phyloP scores from a whole-genome alignment of 176 grass and related monocot species.

The Eragrostis curvula region DNA sequence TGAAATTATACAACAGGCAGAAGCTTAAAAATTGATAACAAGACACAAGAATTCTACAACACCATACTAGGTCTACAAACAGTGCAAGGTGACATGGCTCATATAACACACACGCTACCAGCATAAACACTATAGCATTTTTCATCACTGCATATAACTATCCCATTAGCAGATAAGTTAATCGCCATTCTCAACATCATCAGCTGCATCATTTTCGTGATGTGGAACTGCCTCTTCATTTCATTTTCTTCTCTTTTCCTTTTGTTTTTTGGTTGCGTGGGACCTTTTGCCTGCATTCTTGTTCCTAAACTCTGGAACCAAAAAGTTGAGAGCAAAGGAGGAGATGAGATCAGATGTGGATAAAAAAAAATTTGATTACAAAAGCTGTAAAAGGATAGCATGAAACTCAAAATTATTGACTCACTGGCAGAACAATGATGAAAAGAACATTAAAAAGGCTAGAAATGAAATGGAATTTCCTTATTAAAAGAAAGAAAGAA shows the following conservation, averaged over 20 bases:
- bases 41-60: neutral
- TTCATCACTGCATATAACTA: neutral
- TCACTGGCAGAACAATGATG: no score
- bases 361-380: neutral
- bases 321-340: constrained; percentile 3
- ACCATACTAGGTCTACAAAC: neutral
- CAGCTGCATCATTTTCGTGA: constrained; percentile 36
- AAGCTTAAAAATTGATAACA: neutral
- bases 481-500: no score
- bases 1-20: neutral
- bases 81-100: neutral
- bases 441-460: no score
- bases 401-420: no score
- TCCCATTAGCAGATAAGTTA: constrained; percentile 1
- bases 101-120: neutral
- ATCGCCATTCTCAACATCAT: neutral
- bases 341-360: neutral
- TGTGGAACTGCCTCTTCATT: constrained; percentile 33
- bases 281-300: constrained; percentile 62
- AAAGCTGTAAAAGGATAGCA: neutral
- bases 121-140: neutral
- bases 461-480: no score
- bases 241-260: constrained; percentile 68
- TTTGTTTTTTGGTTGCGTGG: constrained; percentile 47
- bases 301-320: constrained; percentile 62